Evolutionary conservation across 306 rosid species (phyloP), one percentile per base, ranked within the genome.

Genomic region (Gillenia trifoliata): DNA sequence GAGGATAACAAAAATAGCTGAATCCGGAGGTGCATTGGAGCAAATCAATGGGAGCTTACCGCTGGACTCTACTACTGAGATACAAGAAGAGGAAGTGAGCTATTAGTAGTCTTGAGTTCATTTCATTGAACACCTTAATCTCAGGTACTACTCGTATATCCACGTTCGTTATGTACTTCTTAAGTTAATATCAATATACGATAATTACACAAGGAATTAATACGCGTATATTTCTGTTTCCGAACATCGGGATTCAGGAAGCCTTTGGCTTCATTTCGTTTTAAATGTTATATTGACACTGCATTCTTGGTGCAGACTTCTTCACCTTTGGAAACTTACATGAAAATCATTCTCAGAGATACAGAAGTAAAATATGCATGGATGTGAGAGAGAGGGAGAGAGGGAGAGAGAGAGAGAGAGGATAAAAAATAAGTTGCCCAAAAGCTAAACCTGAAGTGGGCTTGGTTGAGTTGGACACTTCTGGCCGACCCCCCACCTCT

Each of bases 1-100:
- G 74, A 75, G 84, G 75, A 66, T 71, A 77, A 80, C 91, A 28
- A 82, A 83, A 80, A 66, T 56, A 28, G 71, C 89, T 16, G 92
- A 87, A 77, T 74, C 86, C 68, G 96, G 91, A 49, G 96, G 88
- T 29, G 78, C 85, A 36, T 70, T 67, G 4, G 91, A 85, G 61
- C 43, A 57, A 34, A 59, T 25, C 33, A 60, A 41, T 70, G 96
- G 89, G 49, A 96, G 84, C 31, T 76, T 85, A 30, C 76, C 61
- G 3, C 88, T 82, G 66, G n/a, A 74, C 74, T 75, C 77, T 8
- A 65, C 81, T 20, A 62, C 82, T 29, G 96, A 94, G 87, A 90
- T 87, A 64, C 89, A 83, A 68, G 90, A 86, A 79, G 87, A 66
- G 52, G 20, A 16, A 16, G 63, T 22, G 15, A 73, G 41, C 41